A percentile compares a stretch with the other conserved stretches of the same genome.
phyloP scores from a whole-genome alignment of 2,329 filamentous ascomycete genomes.

The Colletotrichum coccodes region DNA sequence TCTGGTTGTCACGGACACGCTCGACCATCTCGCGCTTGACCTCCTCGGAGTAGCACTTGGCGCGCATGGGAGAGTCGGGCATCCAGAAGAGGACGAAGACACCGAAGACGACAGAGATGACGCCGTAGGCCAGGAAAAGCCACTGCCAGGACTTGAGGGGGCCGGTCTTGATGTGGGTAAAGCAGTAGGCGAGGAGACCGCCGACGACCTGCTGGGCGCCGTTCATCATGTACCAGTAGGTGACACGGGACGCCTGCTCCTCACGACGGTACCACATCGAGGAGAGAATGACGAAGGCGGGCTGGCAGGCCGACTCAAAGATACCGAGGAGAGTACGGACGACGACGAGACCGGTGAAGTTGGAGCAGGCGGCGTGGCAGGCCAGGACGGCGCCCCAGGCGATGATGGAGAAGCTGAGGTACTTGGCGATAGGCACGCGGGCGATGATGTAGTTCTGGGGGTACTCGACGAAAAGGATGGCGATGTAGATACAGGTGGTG shows the following conservation, averaged over 20 bases:
- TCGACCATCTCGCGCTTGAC: conserved; percentile 73
- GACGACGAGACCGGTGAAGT: conserved; percentile 67
- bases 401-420: conserved; percentile 67
- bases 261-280: conserved; percentile 78
- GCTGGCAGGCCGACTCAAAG: conserved; percentile 77
- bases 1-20: conserved; percentile 69
- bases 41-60: conserved; percentile 74
- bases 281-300: conserved; percentile 73
- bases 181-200: conserved; percentile 75
- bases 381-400: conserved; percentile 71
- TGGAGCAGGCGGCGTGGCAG: conserved; percentile 68
- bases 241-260: conserved; percentile 74
- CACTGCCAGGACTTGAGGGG: conserved; percentile 74
- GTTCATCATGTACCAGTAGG: conserved; percentile 84
- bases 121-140: conserved; percentile 74
- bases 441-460: conserved; percentile 71
- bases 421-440: conserved; percentile 74
- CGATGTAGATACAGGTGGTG: conserved; percentile 79
- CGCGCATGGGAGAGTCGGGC: conserved; percentile 77
- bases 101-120: conserved; percentile 71
- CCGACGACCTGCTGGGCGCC: conserved; percentile 78
- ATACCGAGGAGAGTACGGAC: conserved; percentile 75
- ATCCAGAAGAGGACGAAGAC: conserved; percentile 72
- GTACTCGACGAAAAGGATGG: conserved; percentile 76
- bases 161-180: conserved; percentile 61